These are phyloP conservation scores for Penicillium pulvis DNA, from an alignment of 495 filamentous ascomycete genomes.

Conservation along the genomic window DNA sequence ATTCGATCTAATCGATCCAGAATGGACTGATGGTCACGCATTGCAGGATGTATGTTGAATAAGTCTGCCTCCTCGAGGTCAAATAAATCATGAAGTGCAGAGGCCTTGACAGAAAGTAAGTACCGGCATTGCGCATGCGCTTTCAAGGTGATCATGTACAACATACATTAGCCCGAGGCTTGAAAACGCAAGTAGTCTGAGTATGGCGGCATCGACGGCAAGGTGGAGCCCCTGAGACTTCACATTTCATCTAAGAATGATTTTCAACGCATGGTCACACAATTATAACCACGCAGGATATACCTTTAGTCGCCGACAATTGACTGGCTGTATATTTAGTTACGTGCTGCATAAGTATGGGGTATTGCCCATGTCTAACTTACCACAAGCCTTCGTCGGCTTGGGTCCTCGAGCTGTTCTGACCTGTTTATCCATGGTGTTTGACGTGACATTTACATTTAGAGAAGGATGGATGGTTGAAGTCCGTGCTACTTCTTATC, in stretches of 20 bases:
- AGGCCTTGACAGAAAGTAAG: slow-evolving; percentile 28
- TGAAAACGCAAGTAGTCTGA: slow-evolving; percentile 40
- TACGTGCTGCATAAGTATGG: background rate
- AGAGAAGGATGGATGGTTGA: background rate
- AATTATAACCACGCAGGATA: background rate
- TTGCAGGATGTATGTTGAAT: slow-evolving; percentile 3
- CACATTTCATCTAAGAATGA: slow-evolving; percentile 40
- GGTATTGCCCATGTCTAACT: slow-evolving; percentile 18
- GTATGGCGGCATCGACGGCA: slow-evolving; percentile 40
- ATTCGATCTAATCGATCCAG: slow-evolving; percentile 40
- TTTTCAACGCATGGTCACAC: background rate
- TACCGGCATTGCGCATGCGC: background rate
- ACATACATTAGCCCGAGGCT: slow-evolving; percentile 44
- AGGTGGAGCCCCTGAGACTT: slow-evolving; percentile 38
- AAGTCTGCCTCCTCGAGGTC: slow-evolving; percentile 14
- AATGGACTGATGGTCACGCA: slow-evolving; percentile 29
- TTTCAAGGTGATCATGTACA: background rate
- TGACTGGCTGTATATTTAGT: slow-evolving; percentile 32
- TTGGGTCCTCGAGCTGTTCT: slow-evolving; percentile 29
- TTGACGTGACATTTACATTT: slow-evolving; percentile 8
- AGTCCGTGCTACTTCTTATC: slow-evolving; percentile 9
- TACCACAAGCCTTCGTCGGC: slow-evolving; percentile 46
- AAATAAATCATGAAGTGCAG: slow-evolving; percentile 29
- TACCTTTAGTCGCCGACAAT: slow-evolving; percentile 45
- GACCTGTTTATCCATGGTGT: slow-evolving; percentile 21